Conservation (phyloP, 2,329 filamentous ascomycete species). For the Exophiala aquamarina region DNA sequence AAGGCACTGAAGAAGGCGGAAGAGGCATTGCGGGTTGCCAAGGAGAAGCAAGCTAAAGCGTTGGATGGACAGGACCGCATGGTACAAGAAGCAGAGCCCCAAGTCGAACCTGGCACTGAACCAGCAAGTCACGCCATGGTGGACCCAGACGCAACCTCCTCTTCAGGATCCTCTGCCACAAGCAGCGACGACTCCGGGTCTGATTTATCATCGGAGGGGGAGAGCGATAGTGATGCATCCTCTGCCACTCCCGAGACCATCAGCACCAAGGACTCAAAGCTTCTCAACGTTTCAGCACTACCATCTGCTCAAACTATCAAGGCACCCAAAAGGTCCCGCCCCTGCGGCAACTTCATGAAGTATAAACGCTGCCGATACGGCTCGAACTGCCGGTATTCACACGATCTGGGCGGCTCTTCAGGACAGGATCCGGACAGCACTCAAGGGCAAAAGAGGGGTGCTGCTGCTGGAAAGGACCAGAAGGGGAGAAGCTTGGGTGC, state of each 20-base stretch:
- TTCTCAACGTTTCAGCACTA: constrained; percentile 35
- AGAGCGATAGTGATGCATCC: constrained; percentile 34
- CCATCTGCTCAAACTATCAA: constrained; percentile 34
- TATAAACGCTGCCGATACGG: constrained; percentile 44
- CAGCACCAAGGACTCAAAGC: constrained; percentile 41
- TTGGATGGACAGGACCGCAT: too few species aligned
- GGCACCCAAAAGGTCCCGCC: constrained; percentile 27
- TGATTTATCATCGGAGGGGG: constrained; percentile 13
- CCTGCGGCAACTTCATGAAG: constrained; percentile 43
- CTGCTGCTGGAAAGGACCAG: not conserved
- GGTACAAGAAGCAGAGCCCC: too few species aligned
- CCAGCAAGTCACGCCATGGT: not conserved
- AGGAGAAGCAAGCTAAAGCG: constrained; percentile 3
- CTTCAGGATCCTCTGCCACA: constrained; percentile 20
- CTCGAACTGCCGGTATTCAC: constrained; percentile 42
- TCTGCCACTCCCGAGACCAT: constrained; percentile 40
- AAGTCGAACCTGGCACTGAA: not conserved
- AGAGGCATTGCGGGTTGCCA: constrained; percentile 14
- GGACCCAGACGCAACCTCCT: constrained; percentile 18
- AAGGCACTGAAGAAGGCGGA: constrained; percentile 26
- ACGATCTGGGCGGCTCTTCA: constrained; percentile 32
- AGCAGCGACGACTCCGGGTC: constrained; percentile 20
- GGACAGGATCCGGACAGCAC: not conserved
- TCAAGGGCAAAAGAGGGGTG: not conserved
- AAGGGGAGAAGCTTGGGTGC: constrained; percentile 10